phyloP scores from a whole-genome alignment of 208 protist species.

The Acanthamoeba sp. region DNA sequence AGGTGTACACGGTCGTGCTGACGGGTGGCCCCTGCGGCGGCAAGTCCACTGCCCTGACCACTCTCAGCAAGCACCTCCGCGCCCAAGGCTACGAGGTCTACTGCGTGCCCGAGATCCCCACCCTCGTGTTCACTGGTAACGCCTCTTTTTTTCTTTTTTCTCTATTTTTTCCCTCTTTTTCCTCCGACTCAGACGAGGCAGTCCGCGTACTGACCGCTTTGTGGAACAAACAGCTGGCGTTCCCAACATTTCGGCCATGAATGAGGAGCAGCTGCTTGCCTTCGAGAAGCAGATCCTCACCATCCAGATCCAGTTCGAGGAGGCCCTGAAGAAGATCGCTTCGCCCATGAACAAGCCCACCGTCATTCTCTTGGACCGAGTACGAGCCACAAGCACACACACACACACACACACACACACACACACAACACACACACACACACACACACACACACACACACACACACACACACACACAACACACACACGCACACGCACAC shows the following conservation, averaged over 20 bases:
- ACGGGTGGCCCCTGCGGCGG: conserved; percentile 82
- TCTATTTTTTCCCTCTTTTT: background rate
- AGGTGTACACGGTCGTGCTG: conserved; percentile 75
- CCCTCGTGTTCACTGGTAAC: conserved; percentile 76
- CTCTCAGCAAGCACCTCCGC: conserved; percentile 37
- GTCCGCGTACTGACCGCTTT: background rate
- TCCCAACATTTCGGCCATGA: conserved; percentile 13
- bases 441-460: too few relatives aligned
- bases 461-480: too few relatives aligned
- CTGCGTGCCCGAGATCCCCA: conserved; percentile 76
- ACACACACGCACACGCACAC: too few relatives aligned
- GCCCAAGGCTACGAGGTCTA: conserved; percentile 74
- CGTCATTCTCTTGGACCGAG: conserved; percentile 64
- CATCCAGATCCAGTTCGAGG: conserved; percentile 62
- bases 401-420: too few relatives aligned
- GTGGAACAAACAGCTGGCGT: conserved; percentile 25
- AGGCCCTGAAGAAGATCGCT: conserved; percentile 36
- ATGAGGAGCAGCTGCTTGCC: conserved; percentile 38
- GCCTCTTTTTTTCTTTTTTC: background rate
- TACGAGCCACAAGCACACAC: background rate
- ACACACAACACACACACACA: too few relatives aligned
- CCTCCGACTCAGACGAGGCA: background rate
- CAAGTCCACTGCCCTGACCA: conserved; percentile 77
- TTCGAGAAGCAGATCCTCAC: conserved; percentile 67
- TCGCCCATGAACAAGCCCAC: conserved; percentile 20